Conservation (phyloP, 805 yeast species). For the Lipomyces spencermartinsiae region DNA sequence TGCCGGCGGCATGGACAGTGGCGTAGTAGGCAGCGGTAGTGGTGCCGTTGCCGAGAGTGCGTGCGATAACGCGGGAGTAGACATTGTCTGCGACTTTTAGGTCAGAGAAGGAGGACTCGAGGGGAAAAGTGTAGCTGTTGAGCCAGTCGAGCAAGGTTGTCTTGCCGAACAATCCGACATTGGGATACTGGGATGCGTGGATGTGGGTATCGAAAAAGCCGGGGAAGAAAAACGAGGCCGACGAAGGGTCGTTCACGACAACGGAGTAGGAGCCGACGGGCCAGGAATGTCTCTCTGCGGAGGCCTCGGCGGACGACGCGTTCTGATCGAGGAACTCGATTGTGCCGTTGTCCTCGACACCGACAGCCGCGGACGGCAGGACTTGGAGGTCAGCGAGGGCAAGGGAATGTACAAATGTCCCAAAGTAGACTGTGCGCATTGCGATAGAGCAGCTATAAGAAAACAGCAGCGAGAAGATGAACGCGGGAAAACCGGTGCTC, state of each 20-base stretch:
- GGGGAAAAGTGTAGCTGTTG: conserved; percentile 82
- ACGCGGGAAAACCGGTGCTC: not conserved
- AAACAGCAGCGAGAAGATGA: not conserved
- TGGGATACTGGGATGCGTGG: conserved; percentile 86
- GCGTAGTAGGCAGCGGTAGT: conserved; percentile 93
- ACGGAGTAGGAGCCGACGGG: conserved; percentile 20
- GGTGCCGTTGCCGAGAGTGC: conserved; percentile 81
- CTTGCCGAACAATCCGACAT: conserved; percentile 81
- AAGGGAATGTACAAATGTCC: conserved; percentile 79
- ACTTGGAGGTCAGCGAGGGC: conserved; percentile 62
- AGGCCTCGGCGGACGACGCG: conserved; percentile 42
- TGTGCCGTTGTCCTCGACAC: conserved; percentile 64
- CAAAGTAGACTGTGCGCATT: conserved; percentile 45
- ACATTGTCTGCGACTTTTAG: conserved; percentile 61
- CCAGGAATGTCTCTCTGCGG: conserved; percentile 41
- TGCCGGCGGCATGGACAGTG: conserved; percentile 78
- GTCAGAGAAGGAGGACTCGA: conserved; percentile 73
- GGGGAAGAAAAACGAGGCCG: conserved; percentile 67
- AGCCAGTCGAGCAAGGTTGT: conserved; percentile 91
- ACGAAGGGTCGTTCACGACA: conserved; percentile 10
- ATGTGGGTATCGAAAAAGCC: conserved; percentile 85
- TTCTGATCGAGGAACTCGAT: conserved; percentile 52
- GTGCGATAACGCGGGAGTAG: conserved; percentile 68
- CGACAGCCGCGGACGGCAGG: conserved; percentile 61
- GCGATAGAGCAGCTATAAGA: not conserved